Evolutionary conservation across 164 flowering plant genomes (phyloP).

Genomic region (Nelumbo lutea): DNA sequence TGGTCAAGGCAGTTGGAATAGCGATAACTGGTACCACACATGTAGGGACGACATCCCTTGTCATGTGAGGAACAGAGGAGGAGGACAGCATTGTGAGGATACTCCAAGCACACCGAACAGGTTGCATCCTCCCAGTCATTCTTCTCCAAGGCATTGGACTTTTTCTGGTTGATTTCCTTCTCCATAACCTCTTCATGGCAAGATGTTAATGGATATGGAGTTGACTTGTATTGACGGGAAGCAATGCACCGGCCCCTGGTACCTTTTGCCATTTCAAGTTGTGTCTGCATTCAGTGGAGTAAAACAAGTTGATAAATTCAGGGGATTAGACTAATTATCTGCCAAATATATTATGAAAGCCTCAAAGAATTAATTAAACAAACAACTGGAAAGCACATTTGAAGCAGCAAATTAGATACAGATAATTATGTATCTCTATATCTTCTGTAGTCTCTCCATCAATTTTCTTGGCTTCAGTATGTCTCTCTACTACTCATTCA

Average conservation of each 20-base stretch:
- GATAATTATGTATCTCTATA: too few relatives aligned
- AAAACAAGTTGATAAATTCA: too few relatives aligned
- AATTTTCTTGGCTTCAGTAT: too few relatives aligned
- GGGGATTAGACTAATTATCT: too few relatives aligned
- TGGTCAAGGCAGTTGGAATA: constrained; percentile 12
- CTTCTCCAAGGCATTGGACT: constrained; percentile 21
- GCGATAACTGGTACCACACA: constrained; percentile 9
- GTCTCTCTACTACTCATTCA: too few relatives aligned
- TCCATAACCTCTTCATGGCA: constrained; percentile 10
- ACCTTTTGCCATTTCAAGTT: constrained; percentile 75
- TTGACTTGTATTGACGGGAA: constrained; percentile 44
- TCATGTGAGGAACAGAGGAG: constrained; percentile 8
- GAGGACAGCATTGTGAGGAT: constrained; percentile 9
- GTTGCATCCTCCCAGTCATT: constrained; percentile 11
- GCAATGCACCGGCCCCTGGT: constrained; percentile 48
- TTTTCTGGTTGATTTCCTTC: constrained; percentile 22
- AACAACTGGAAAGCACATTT: too few relatives aligned
- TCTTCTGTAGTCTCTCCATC: too few relatives aligned
- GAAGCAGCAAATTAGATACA: too few relatives aligned
- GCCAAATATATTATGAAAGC: too few relatives aligned
- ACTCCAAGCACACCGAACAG: constrained; percentile 9
- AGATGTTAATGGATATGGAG: constrained; percentile 50
- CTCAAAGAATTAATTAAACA: too few relatives aligned
- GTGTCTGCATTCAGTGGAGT: too few relatives aligned
- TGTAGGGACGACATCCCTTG: constrained; percentile 9